A percentile compares a stretch with the other conserved stretches of the same genome.
Conservation (phyloP, 768 basidiomycete genomes). For the Pisolithus marmoratus region DNA sequence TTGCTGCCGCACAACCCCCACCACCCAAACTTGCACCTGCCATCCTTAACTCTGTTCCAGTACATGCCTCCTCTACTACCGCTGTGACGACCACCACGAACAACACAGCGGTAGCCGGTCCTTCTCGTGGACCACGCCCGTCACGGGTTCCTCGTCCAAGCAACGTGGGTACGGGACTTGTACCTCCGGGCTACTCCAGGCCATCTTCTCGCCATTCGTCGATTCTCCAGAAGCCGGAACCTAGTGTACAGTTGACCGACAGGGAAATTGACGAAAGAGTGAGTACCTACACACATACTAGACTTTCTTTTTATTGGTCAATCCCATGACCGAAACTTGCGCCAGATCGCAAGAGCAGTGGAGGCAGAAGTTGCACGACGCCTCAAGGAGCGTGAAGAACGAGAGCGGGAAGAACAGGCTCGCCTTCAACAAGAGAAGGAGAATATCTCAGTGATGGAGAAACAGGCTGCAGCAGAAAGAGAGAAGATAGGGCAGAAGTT, state of each 20-base stretch:
- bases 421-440: slow-evolving; percentile 21
- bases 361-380: slow-evolving; percentile 69
- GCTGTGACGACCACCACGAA: background rate
- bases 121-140: slow-evolving; percentile 22
- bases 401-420: slow-evolving; percentile 28
- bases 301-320: background rate
- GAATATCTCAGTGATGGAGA: slow-evolving; percentile 16
- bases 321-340: background rate
- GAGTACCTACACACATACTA: slow-evolving; percentile 14
- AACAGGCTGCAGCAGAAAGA: slow-evolving; percentile 5
- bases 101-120: slow-evolving; percentile 2
- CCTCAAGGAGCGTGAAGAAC: slow-evolving; percentile 41
- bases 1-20: slow-evolving; percentile 53
- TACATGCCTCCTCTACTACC: slow-evolving; percentile 11
- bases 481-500: slow-evolving; percentile 14
- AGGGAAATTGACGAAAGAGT: slow-evolving; percentile 74
- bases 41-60: slow-evolving; percentile 38
- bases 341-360: slow-evolving; percentile 66
- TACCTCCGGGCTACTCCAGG: slow-evolving; percentile 16
- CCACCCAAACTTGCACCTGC: slow-evolving; percentile 42
- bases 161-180: slow-evolving; percentile 21
- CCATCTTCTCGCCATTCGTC: slow-evolving; percentile 15
- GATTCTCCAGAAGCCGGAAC: slow-evolving; percentile 14
- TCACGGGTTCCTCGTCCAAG: slow-evolving; percentile 30
- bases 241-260: slow-evolving; percentile 40